These are phyloP conservation scores for Ochetophila trinervis DNA, from an alignment of 306 rosid species.

Conservation along the genomic window DNA sequence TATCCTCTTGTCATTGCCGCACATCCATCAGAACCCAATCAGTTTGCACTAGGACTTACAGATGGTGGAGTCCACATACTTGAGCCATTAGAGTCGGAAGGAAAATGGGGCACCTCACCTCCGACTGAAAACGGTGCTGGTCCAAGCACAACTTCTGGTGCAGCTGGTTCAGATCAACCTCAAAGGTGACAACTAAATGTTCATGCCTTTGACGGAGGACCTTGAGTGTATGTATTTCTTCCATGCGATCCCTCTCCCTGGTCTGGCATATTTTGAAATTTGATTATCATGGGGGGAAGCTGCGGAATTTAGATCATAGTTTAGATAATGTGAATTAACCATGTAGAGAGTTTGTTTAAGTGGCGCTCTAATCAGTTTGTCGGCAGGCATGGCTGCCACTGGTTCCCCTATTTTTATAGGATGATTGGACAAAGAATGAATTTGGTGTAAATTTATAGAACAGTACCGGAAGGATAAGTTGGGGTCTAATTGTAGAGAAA, in stretches of 20 bases:
- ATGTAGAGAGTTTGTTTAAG: conserved; percentile 37
- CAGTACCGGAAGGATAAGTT: conserved; percentile 30
- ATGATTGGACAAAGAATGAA: conserved; percentile 23
- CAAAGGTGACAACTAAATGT: conserved; percentile 56
- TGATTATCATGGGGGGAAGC: conserved; percentile 53
- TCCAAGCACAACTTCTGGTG: conserved; percentile 67
- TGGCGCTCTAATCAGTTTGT: conserved; percentile 40
- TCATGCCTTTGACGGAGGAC: conserved; percentile 27
- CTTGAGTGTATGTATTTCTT: conserved; percentile 41
- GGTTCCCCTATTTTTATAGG: conserved; percentile 32
- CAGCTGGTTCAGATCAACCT: conserved; percentile 65
- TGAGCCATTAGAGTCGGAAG: conserved; percentile 90
- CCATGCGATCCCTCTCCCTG: conserved; percentile 44
- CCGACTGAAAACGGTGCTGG: conserved; percentile 93
- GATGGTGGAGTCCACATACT: conserved; percentile 92
- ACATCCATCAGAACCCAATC: conserved; percentile 91
- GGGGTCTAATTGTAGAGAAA: conserved; percentile 17
- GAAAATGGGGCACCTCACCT: conserved; percentile 92
- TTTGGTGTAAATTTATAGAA: conserved; percentile 33
- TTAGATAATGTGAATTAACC: conserved; percentile 47
- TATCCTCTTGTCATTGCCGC: conserved; percentile 91
- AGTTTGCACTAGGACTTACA: conserved; percentile 88
- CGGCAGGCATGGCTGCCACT: conserved; percentile 29
- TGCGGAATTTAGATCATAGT: conserved; percentile 51
- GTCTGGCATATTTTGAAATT: conserved; percentile 32